Evolutionary conservation across 164 flowering plant species (phyloP), one percentile per base, ranked within the genome.

Genomic region (Paratinospora sagittata): DNA sequence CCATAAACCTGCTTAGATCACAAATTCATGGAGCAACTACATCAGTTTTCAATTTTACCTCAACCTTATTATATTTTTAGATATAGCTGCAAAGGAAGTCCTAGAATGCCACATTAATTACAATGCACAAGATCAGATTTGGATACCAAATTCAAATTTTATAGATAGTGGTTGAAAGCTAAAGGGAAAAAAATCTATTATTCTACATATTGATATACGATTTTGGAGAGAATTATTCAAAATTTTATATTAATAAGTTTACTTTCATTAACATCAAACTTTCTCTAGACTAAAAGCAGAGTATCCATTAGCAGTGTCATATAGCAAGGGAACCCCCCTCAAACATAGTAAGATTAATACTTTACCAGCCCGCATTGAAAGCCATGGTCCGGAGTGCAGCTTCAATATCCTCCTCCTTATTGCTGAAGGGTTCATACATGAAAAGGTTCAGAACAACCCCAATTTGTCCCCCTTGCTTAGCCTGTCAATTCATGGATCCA

Each of bases 1-100:
- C 87, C 0, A 81, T 62, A 36, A 68, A 10, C 89, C 87, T 84
- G 70, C 26, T 74, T 66, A 27, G 36, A 39, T 39, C 43, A 3
- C 10, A 39, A 8, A 39, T n/a, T n/a, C n/a, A 36, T 36, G 39
- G 3, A 3, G 39, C 8, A 8, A 36, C 39, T 36, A 11, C 57
- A 49, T 49, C 16, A 49, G 57, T 19, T 14, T 49, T 49, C 21
- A 16, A 49, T 49, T 49, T 49, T 39, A 0, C 43, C 43, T 1
- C n/a, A n/a, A n/a, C 0, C 43, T 4, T 12, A 63, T 1, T 12
- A 26, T 27, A 6, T 26, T 23, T 8, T 6, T 26, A 62, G n/a
- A n/a, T n/a, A n/a, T n/a, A n/a, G n/a, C n/a, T n/a, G n/a, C 23
- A 26, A 23, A 26, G 16, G 4, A 24, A 24, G 36, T 62, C 33